Percentiles rank a stretch among this genome's conserved stretches.
These are phyloP conservation scores for Mycena indigotica DNA, from an alignment of 768 basidiomycete genomes.

Conservation along the genomic window DNA sequence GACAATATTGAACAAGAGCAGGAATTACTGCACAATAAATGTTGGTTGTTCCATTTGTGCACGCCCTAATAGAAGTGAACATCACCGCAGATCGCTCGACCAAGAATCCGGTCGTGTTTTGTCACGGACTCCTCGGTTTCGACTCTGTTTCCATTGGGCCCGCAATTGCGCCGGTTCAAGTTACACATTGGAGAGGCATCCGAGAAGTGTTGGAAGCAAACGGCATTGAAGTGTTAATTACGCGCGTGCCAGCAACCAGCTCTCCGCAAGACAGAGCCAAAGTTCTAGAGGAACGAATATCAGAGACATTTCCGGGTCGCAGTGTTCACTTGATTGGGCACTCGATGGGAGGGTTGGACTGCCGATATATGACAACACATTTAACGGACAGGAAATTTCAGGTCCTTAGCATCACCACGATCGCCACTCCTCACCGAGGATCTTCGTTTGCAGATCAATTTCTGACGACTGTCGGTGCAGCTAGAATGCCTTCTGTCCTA, in stretches of 20 bases:
- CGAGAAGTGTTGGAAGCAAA: conserved; percentile 88
- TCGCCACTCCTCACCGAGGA: conserved; percentile 93
- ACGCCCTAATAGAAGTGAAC: conserved; percentile 1
- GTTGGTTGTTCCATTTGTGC: conserved; percentile 41
- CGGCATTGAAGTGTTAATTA: conserved; percentile 88
- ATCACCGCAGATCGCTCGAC: conserved; percentile 66
- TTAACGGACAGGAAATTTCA: conserved; percentile 75
- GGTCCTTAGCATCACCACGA: conserved; percentile 88
- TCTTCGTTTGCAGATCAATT: conserved; percentile 94
- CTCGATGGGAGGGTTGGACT: conserved; percentile 86
- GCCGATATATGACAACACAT: conserved; percentile 82
- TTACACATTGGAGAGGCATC: conserved; percentile 96
- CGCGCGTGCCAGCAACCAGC: conserved; percentile 91
- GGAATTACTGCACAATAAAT: conserved; percentile 55
- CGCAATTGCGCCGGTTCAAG: conserved; percentile 77
- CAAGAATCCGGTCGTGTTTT: conserved; percentile 87
- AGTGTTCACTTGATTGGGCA: conserved; percentile 83
- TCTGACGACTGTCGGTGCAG: conserved; percentile 67
- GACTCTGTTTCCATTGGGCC: conserved; percentile 82
- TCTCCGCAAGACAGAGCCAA: conserved; percentile 86
- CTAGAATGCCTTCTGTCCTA: conserved; percentile 69
- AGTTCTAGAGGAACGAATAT: conserved; percentile 83
- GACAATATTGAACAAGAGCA: conserved; percentile 51
- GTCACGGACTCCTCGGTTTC: conserved; percentile 91
- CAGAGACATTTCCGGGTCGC: conserved; percentile 76